These are phyloP conservation scores for Ophiocordyceps australis DNA, from an alignment of 2,329 filamentous ascomycete genomes.

Conservation along the genomic window DNA sequence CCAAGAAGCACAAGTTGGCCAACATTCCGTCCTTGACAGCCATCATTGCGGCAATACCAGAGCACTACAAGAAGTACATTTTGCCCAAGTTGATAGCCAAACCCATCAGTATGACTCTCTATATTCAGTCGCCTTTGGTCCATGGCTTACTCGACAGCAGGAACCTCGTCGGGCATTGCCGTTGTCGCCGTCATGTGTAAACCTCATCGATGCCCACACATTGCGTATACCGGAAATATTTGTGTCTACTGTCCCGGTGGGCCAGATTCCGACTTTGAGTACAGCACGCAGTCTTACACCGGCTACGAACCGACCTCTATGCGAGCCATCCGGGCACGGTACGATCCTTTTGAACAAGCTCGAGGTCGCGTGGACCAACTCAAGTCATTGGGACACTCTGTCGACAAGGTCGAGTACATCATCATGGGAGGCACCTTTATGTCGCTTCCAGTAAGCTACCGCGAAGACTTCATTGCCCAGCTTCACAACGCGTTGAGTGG, in stretches of 20 bases:
- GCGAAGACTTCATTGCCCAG: slow-evolving; percentile 87
- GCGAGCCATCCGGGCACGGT: slow-evolving; percentile 90
- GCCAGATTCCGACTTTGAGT: slow-evolving; percentile 96
- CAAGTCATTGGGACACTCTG: slow-evolving; percentile 84
- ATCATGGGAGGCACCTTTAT: slow-evolving; percentile 99
- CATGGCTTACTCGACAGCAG: slow-evolving; percentile 18
- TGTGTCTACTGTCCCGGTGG: slow-evolving; percentile 97
- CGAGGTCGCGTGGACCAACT: slow-evolving; percentile 92
- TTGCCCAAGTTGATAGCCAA: slow-evolving; percentile 92
- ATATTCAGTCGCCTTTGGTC: not conserved
- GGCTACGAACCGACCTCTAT: slow-evolving; percentile 98
- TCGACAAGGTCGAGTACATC: slow-evolving; percentile 99
- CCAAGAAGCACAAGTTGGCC: slow-evolving; percentile 82
- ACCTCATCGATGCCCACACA: slow-evolving; percentile 91
- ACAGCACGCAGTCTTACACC: slow-evolving; percentile 96
- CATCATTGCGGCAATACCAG: slow-evolving; percentile 96
- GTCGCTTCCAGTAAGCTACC: slow-evolving; percentile 77
- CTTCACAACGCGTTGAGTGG: slow-evolving; percentile 93
- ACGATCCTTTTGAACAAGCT: slow-evolving; percentile 96
- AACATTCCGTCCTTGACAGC: slow-evolving; percentile 84
- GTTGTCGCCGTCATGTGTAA: slow-evolving; percentile 99
- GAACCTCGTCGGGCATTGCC: slow-evolving; percentile 89
- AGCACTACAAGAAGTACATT: slow-evolving; percentile 99
- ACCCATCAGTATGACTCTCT: slow-evolving; percentile 49
- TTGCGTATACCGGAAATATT: slow-evolving; percentile 96